phyloP scores from a whole-genome alignment of 2,329 filamentous ascomycete species.

The Purpureocillium lavendulum region DNA sequence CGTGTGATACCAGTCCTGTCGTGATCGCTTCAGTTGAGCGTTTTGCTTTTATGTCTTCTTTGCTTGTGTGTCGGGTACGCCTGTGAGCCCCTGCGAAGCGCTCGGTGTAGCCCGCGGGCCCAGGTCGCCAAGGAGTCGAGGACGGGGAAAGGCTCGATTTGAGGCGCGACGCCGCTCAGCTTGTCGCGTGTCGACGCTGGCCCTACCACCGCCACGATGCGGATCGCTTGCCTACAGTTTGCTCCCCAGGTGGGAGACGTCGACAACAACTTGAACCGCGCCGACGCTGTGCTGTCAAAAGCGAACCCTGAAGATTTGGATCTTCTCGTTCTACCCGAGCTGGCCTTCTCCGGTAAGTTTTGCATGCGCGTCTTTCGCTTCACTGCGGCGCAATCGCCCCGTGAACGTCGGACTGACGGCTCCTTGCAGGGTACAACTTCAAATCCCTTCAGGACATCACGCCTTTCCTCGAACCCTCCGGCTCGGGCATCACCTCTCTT shows the following conservation, averaged over 20 bases:
- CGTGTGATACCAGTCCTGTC: too few species aligned
- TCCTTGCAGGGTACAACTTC: constrained; percentile 65
- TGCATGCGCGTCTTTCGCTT: background rate
- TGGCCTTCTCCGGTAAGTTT: constrained; percentile 61
- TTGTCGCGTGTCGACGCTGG: background rate
- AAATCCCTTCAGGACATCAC: constrained; percentile 57
- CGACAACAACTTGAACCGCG: constrained; percentile 60
- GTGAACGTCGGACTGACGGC: background rate
- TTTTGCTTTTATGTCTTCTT: too few species aligned
- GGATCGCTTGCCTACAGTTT: constrained; percentile 64
- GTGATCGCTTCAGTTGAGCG: too few species aligned
- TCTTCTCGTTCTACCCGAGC: constrained; percentile 65
- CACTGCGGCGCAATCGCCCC: background rate
- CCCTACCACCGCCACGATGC: constrained; percentile 36
- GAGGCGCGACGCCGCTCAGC: too few species aligned
- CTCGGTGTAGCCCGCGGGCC: too few species aligned
- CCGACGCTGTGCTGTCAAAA: constrained; percentile 52
- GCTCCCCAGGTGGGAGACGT: constrained; percentile 62
- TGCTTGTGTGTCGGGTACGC: too few species aligned
- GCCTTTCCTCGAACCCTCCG: constrained; percentile 59
- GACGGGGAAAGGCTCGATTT: background rate
- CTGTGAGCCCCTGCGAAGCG: too few species aligned
- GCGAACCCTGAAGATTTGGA: constrained; percentile 50
- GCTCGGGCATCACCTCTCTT: constrained; percentile 56
- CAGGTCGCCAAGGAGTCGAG: too few species aligned